Evolutionary conservation across 345 rosid genomes (phyloP).

Genomic region (Raphanus raphanistrum): DNA sequence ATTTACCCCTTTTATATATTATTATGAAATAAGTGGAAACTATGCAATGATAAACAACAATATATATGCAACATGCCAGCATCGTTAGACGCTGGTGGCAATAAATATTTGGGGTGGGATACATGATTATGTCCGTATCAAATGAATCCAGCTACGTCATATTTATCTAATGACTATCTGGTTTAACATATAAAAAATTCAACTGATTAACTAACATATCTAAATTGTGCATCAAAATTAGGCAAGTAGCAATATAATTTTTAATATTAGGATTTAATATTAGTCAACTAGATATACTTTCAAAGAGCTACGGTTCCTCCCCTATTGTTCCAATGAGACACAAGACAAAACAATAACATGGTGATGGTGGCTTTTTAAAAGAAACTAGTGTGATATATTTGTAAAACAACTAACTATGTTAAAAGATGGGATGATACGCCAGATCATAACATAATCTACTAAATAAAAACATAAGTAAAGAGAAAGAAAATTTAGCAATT

Average conservation of each 20-base stretch:
- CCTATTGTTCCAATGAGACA: not conserved
- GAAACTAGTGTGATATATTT: not conserved
- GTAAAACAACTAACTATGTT: not conserved
- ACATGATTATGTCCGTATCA: not conserved
- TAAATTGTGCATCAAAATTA: not conserved
- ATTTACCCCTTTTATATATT: not conserved
- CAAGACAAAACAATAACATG: not conserved
- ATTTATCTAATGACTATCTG: not conserved
- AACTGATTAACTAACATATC: not conserved
- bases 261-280: not conserved
- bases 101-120: not conserved
- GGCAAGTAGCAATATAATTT: not conserved
- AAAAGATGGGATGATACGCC: not conserved
- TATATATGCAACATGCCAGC: not conserved
- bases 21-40: slow-evolving; percentile 15
- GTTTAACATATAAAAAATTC: not conserved
- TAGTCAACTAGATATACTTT: not conserved
- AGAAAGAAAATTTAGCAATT: not conserved
- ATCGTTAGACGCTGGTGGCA: not conserved
- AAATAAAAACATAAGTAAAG: not conserved
- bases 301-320: not conserved
- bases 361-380: not conserved
- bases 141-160: not conserved
- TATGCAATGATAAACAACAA: not conserved
- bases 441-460: not conserved